Evolutionary conservation across 23 red algal genomes (phyloP), one percentile per base, ranked within the genome.

Genomic region (Pyropia yezoensis): DNA sequence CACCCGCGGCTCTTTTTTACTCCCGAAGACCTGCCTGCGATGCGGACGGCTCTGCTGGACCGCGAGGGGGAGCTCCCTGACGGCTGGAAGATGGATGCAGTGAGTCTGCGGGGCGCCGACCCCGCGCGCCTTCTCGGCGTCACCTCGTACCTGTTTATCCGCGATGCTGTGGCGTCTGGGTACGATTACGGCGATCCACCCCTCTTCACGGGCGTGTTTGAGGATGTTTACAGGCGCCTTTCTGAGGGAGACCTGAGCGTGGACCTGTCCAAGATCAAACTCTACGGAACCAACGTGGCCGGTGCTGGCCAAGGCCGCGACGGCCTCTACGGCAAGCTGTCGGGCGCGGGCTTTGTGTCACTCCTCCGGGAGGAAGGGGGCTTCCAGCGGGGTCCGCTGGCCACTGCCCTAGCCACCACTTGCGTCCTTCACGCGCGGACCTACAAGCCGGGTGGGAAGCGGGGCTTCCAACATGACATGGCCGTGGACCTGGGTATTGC

Each of bases 1-100:
- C 55, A 59, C 25, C 55, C 55, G 19, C 55, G 55, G 21, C 55
- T 59, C 25, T 59, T 59, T 59, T 59, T 59, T 15, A 27, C 19
- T 1, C 21, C 55, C 19, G 25, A 59, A 0, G 55, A 59, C 55
- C 17, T 59, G 21, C 55, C 55, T 2, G 3, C 21, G 25, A 21
- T 59, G 19, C 55, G 55, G 3, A 9, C 7, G 19, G 21, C 25
- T 2, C 55, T 59, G 19, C 12, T 59, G 25, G 25, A 21, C 17
- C 19, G 25, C 4, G 39, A 47, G 25, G 25, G 55, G 21, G 25
- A 59, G 25, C 21, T 23, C 55, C 55, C 55, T 15, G 12, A 59
- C 4, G 39, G 39, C 39, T 47, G 39, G 39, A 47, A 47, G 39
- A 47, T 47, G 39, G 39, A 47, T 13, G 39, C 39, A 8, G 4